Conservation (phyloP, 1,139 yeast genomes). For the Yamadazyma songkhlaensis region DNA sequence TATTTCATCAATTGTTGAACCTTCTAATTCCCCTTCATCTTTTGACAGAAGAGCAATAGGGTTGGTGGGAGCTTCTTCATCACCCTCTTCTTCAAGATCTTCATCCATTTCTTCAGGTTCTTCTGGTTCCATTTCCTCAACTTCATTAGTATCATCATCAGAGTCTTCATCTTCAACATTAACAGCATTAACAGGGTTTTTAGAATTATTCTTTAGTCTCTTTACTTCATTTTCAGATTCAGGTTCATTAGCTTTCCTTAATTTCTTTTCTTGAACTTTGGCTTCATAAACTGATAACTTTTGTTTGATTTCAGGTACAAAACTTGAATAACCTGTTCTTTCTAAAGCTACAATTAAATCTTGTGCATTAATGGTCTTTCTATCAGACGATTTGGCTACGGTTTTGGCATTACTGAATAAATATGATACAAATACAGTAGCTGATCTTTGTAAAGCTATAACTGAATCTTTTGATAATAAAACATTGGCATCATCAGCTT, state of each 20-base stretch:
- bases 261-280: conserved; percentile 39
- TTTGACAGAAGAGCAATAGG: conserved; percentile 7
- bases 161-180: conserved; percentile 9
- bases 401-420: conserved; percentile 61
- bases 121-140: conserved; percentile 15
- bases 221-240: conserved; percentile 10
- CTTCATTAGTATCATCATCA: conserved; percentile 10
- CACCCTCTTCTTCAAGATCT: conserved; percentile 5
- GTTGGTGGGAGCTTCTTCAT: conserved; percentile 8
- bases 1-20: conserved; percentile 10
- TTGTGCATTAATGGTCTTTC: conserved; percentile 64
- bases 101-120: conserved; percentile 8
- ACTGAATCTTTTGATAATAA: conserved; percentile 63
- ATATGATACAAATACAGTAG: conserved; percentile 72
- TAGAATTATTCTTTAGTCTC: conserved; percentile 15
- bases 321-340: conserved; percentile 51
- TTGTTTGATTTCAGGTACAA: conserved; percentile 50
- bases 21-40: conserved; percentile 15
- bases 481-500: conserved; percentile 31
- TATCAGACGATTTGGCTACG: conserved; percentile 46
- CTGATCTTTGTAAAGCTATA: conserved; percentile 64
- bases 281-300: conserved; percentile 46
- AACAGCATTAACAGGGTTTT: not conserved
- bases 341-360: conserved; percentile 63
- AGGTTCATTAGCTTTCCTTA: conserved; percentile 19